A percentile compares a stretch with the other conserved stretches of the same genome.
phyloP scores from a whole-genome alignment of 495 filamentous ascomycete genomes.

The Tuber aestivum region DNA sequence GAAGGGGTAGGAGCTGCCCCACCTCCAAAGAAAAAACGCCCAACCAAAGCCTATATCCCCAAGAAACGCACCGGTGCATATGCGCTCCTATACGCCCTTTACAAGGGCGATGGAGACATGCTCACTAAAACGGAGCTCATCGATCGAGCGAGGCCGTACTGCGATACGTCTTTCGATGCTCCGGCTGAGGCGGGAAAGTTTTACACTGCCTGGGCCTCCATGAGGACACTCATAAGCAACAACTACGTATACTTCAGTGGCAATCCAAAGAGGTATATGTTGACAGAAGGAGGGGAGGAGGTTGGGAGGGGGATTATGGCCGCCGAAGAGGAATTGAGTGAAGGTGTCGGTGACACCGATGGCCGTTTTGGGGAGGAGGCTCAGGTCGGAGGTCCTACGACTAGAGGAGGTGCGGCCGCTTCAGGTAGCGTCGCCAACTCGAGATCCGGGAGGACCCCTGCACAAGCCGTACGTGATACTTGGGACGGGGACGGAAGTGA shows the following conservation, averaged over 20 bases:
- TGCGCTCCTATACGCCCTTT: slow-evolving; percentile 64
- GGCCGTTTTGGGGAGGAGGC: neutral
- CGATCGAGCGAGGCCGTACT: slow-evolving; percentile 63
- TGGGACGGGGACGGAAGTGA: neutral
- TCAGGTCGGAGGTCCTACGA: neutral
- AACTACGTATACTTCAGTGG: slow-evolving; percentile 69
- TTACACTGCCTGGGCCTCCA: slow-evolving; percentile 80
- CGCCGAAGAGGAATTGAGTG: slow-evolving; percentile 35
- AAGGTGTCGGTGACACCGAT: neutral
- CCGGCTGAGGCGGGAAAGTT: slow-evolving; percentile 61
- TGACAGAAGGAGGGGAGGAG: slow-evolving; percentile 77
- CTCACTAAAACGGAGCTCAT: slow-evolving; percentile 66
- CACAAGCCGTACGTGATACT: neutral
- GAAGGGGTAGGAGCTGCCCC: slow-evolving; percentile 39
- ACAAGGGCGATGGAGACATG: slow-evolving; percentile 47
- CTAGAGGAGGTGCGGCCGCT: neutral
- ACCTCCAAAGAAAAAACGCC: slow-evolving; percentile 60
- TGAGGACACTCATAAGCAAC: slow-evolving; percentile 70
- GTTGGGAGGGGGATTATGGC: slow-evolving; percentile 63
- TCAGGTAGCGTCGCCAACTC: neutral
- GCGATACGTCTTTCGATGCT: slow-evolving; percentile 67
- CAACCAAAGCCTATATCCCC: slow-evolving; percentile 65
- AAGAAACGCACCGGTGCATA: slow-evolving; percentile 66
- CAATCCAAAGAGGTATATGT: slow-evolving; percentile 61
- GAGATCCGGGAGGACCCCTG: neutral